phyloP scores from a whole-genome alignment of 495 filamentous ascomycete species.

The Lindgomyces ingoldianus region DNA sequence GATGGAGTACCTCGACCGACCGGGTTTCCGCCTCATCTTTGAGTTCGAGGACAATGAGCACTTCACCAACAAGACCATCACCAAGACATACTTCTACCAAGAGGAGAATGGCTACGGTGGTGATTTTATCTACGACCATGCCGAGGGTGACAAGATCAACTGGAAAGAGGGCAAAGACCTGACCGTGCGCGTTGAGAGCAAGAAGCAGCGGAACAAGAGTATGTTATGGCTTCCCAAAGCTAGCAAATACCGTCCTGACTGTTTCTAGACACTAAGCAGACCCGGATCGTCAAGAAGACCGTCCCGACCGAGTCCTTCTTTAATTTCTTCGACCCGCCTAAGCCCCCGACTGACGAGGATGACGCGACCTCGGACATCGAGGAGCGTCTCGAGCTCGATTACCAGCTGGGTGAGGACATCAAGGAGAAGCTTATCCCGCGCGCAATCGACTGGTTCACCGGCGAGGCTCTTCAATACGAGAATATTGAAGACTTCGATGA shows the following conservation, averaged over 20 bases:
- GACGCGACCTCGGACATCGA: conserved; percentile 89
- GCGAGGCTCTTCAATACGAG: conserved; percentile 96
- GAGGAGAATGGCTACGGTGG: conserved; percentile 97
- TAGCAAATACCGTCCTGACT: conserved; percentile 8
- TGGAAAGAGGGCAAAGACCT: conserved; percentile 94
- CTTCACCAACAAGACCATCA: conserved; percentile 95
- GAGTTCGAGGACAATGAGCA: conserved; percentile 93
- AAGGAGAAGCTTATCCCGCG: conserved; percentile 99
- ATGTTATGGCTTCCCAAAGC: conserved; percentile 44
- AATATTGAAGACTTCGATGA: conserved; percentile 84
- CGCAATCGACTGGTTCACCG: conserved; percentile 99
- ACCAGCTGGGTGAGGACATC: conserved; percentile 98
- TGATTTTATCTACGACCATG: conserved; percentile 99
- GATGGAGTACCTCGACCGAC: conserved; percentile 98
- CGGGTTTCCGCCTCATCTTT: conserved; percentile 97
- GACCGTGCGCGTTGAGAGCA: conserved; percentile 92
- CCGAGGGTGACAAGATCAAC: conserved; percentile 95
- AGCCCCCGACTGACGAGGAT: conserved; percentile 73
- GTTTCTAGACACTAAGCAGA: conserved; percentile 89
- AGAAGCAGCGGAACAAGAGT: conserved; percentile 99
- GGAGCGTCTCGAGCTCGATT: conserved; percentile 96
- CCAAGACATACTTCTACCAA: conserved; percentile 99
- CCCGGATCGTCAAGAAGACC: conserved; percentile 96
- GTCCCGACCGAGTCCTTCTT: conserved; percentile 99
- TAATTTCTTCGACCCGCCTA: conserved; percentile 98